Percentiles rank a stretch among this genome's conserved stretches.
Conservation (phyloP, 1,139 yeast species). For the Pichia inconspicua region DNA sequence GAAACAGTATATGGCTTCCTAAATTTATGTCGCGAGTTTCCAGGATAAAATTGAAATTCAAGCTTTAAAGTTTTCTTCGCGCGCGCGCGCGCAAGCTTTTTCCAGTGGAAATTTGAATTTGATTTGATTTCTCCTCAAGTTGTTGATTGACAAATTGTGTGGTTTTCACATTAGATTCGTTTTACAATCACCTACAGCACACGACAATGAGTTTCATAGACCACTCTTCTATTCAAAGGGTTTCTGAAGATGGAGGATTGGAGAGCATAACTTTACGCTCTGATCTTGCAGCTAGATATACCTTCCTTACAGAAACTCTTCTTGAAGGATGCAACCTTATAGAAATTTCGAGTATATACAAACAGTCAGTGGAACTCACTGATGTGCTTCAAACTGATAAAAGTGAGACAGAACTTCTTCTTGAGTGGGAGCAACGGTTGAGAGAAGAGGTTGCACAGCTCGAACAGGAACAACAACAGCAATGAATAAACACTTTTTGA, state of each 20-base stretch:
- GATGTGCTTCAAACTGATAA: conserved; percentile 16
- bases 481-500: background rate
- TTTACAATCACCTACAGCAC: background rate
- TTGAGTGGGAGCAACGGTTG: conserved; percentile 15
- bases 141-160: no score
- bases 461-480: conserved; percentile 1
- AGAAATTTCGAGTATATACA: conserved; percentile 7
- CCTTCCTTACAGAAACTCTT: conserved; percentile 26
- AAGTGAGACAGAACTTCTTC: conserved; percentile 13
- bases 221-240: conserved; percentile 20
- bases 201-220: conserved; percentile 13
- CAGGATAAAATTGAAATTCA: no score
- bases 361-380: conserved; percentile 16
- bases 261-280: conserved; percentile 27
- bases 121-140: no score
- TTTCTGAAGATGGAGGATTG: conserved; percentile 19
- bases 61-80: no score
- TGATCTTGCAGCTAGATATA: conserved; percentile 27
- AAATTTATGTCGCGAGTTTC: no score
- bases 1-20: no score
- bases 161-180: no score
- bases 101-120: no score
- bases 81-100: no score
- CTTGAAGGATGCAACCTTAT: conserved; percentile 19
- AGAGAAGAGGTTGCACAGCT: conserved; percentile 7